Conservation (phyloP, 2,329 filamentous ascomycete species). For the Dothiorella sarmentorum region DNA sequence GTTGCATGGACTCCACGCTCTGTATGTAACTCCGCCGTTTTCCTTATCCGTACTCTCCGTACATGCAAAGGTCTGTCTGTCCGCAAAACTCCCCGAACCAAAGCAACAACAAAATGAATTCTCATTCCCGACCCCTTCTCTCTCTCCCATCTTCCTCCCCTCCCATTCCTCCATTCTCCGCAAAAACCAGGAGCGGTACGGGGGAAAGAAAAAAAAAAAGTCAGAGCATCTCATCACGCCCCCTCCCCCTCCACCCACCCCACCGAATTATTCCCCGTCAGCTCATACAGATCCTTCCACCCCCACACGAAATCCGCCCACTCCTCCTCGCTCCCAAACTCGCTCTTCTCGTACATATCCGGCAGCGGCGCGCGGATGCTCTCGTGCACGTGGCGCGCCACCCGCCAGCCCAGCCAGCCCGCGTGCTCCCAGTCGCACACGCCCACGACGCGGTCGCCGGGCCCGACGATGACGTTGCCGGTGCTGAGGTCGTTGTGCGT, state of each 20-base stretch:
- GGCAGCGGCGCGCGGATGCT: conserved; percentile 14
- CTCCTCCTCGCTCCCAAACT: not conserved
- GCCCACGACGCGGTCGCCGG: conserved; percentile 17
- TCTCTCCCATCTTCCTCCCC: not conserved
- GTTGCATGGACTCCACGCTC: no score
- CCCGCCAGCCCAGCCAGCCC: conserved; percentile 21
- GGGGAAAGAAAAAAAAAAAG: no score
- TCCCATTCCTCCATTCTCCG: not conserved
- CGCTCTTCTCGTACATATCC: not conserved
- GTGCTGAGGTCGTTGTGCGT: conserved; percentile 22
- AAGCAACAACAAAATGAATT: no score
- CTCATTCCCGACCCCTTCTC: not conserved
- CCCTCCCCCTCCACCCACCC: not conserved
- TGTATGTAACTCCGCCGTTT: no score
- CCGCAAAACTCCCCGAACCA: no score
- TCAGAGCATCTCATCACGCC: no score
- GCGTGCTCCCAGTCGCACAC: conserved; percentile 23
- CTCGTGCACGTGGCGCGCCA: conserved; percentile 16
- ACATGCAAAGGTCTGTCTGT: no score
- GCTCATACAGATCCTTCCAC: conserved; percentile 12
- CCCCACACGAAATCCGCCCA: not conserved
- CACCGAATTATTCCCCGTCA: no score
- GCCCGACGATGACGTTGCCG: conserved; percentile 21
- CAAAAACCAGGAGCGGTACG: no score
- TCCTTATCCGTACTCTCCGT: no score